These are phyloP conservation scores for Balamuthia mandrillaris DNA, from an alignment of 208 protist species.

Conservation along the genomic window DNA sequence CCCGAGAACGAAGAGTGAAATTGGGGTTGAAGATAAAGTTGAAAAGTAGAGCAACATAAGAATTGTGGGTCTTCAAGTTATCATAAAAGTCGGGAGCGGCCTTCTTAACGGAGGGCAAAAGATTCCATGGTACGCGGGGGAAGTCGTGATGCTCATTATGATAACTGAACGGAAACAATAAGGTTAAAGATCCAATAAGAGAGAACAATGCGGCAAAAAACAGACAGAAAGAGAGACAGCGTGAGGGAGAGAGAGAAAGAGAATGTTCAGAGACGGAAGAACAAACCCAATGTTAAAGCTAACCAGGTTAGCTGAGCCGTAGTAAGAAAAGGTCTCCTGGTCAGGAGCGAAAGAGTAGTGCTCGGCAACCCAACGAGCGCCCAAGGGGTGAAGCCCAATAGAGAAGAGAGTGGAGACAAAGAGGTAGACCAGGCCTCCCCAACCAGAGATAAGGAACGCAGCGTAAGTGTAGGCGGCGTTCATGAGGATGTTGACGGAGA, in stretches of 20 bases:
- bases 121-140: slow-evolving; percentile 86
- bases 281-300: slow-evolving; percentile 74
- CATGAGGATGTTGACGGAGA: neutral
- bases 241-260: too few species aligned
- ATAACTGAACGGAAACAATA: too few species aligned
- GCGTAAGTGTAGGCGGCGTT: neutral
- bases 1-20: slow-evolving; percentile 75
- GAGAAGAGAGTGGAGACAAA: slow-evolving; percentile 71
- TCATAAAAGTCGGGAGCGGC: slow-evolving; percentile 92
- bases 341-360: slow-evolving; percentile 82
- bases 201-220: too few species aligned
- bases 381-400: slow-evolving; percentile 81
- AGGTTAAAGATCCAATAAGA: too few species aligned
- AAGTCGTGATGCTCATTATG: slow-evolving; percentile 97
- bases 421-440: neutral
- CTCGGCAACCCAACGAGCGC: slow-evolving; percentile 87
- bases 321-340: slow-evolving; percentile 94
- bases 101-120: slow-evolving; percentile 75
- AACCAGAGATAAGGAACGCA: neutral
- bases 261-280: too few species aligned
- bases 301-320: slow-evolving; percentile 85
- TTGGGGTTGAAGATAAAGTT: slow-evolving; percentile 78
- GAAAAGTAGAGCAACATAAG: slow-evolving; percentile 76
- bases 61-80: slow-evolving; percentile 73
- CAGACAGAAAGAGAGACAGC: too few species aligned